Conservation (phyloP, 2,329 filamentous ascomycete genomes). For the Fusarium xyrophilum region DNA sequence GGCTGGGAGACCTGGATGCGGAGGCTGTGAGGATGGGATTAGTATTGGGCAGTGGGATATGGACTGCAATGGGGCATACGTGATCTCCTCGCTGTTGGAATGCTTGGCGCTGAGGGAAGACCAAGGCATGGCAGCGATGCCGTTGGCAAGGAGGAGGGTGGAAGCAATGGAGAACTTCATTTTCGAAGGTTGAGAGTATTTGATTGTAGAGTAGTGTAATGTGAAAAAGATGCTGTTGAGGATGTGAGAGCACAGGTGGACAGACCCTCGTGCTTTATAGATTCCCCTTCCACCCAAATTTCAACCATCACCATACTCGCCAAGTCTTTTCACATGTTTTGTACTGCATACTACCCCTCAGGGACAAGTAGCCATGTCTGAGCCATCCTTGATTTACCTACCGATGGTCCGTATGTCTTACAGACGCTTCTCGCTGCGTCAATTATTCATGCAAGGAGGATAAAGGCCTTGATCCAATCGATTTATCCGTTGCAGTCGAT, state of each 20-base stretch:
- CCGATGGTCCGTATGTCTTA: not conserved
- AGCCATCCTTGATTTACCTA: not conserved
- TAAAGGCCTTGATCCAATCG: no score
- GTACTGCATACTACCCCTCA: not conserved
- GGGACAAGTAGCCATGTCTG: no score
- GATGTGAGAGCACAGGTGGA: fast-evolving
- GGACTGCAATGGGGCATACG: not conserved
- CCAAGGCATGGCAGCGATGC: constrained; percentile 32
- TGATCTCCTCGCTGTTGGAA: constrained; percentile 22
- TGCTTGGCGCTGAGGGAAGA: not conserved
- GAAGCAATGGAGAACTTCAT: constrained; percentile 22
- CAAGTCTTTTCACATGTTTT: fast-evolving
- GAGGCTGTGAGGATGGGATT: fast-evolving
- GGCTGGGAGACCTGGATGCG: constrained; percentile 22
- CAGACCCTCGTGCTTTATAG: not conserved
- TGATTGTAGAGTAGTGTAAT: not conserved
- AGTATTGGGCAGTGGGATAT: fast-evolving
- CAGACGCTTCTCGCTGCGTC: not conserved
- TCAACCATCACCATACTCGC: not conserved
- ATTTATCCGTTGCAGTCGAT: no score
- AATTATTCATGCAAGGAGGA: not conserved
- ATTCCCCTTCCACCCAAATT: not conserved
- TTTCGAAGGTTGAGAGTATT: no score
- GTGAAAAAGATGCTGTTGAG: no score
- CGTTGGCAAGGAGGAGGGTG: constrained; percentile 1